These are phyloP conservation scores for Parathielavia appendiculata DNA, from an alignment of 495 filamentous ascomycete genomes.

Conservation along the genomic window DNA sequence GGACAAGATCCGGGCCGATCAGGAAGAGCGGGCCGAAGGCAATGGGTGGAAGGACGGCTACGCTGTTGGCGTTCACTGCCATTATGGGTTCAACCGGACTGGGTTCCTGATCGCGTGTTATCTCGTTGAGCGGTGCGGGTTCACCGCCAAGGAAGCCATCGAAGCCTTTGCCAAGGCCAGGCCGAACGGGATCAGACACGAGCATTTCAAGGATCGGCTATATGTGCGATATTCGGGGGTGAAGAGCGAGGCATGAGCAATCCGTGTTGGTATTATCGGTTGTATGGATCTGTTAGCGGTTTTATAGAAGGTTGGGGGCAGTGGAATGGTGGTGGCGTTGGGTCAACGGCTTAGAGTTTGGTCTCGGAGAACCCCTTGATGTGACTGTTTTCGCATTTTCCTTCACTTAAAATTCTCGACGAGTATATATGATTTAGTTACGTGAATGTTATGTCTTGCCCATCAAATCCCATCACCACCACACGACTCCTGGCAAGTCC, in stretches of 20 bases:
- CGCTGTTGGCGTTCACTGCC: conserved; percentile 81
- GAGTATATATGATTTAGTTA: too few relatives aligned
- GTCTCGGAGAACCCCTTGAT: too few relatives aligned
- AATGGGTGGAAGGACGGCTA: conserved; percentile 39
- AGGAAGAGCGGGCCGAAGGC: conserved; percentile 36
- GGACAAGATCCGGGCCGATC: conserved; percentile 58
- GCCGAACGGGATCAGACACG: conserved; percentile 82
- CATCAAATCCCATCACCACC: not conserved
- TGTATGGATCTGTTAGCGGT: not conserved
- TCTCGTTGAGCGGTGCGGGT: conserved; percentile 74
- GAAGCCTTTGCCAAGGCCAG: conserved; percentile 68
- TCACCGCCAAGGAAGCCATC: conserved; percentile 68
- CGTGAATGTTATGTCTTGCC: too few relatives aligned
- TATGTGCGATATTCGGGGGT: conserved; percentile 64
- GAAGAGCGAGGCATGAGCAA: conserved; percentile 16
- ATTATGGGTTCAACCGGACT: conserved; percentile 91
- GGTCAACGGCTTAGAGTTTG: too few relatives aligned
- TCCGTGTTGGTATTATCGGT: not conserved
- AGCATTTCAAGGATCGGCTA: conserved; percentile 80
- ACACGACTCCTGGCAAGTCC: not conserved
- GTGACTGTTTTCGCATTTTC: too few relatives aligned
- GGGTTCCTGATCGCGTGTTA: conserved; percentile 91
- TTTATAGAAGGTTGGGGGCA: not conserved
- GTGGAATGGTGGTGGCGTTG: too few relatives aligned
- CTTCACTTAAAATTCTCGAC: too few relatives aligned